Evolutionary conservation across 1,284 basidiomycete genomes (phyloP).

Genomic region (Sanghuangporus sanghuang): DNA sequence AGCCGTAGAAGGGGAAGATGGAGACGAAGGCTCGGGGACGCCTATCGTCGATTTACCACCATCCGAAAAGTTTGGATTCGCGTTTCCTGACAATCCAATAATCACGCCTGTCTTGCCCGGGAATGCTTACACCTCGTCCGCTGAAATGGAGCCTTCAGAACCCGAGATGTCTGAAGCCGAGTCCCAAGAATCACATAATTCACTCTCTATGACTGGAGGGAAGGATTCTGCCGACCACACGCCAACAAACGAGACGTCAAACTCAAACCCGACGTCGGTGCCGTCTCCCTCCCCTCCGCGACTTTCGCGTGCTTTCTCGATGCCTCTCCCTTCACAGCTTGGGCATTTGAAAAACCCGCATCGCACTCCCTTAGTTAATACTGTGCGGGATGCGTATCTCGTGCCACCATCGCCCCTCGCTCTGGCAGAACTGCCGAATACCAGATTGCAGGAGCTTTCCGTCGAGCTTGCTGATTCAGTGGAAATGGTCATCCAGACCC

Average conservation of each 20-base stretch:
- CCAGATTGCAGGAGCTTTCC: conserved; percentile 58
- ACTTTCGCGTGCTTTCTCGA: conserved; percentile 64
- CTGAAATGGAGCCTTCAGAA: conserved; percentile 6
- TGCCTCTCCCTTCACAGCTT: conserved; percentile 67
- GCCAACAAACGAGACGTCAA: conserved; percentile 10
- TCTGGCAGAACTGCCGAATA: conserved; percentile 26
- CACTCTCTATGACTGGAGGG: not conserved
- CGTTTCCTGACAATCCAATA: conserved; percentile 39
- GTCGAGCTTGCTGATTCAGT: conserved; percentile 84
- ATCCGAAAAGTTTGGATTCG: conserved; percentile 44
- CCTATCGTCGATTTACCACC: conserved; percentile 35
- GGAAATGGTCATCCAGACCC: conserved; percentile 83
- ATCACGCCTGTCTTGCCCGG: conserved; percentile 30
- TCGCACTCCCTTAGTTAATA: conserved; percentile 26
- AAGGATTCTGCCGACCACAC: conserved; percentile 11
- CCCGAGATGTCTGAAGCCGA: conserved; percentile 14
- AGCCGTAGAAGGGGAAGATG: conserved; percentile 26
- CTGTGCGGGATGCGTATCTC: conserved; percentile 18
- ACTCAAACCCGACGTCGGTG: not conserved
- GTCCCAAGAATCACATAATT: conserved; percentile 13
- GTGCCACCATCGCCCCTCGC: conserved; percentile 17
- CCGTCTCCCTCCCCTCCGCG: conserved; percentile 34
- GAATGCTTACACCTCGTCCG: conserved; percentile 28
- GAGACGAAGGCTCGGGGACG: conserved; percentile 29
- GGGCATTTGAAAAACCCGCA: conserved; percentile 62